Evolutionary conservation across 345 rosid genomes (phyloP).

Genomic region (Reutealis trisperma): DNA sequence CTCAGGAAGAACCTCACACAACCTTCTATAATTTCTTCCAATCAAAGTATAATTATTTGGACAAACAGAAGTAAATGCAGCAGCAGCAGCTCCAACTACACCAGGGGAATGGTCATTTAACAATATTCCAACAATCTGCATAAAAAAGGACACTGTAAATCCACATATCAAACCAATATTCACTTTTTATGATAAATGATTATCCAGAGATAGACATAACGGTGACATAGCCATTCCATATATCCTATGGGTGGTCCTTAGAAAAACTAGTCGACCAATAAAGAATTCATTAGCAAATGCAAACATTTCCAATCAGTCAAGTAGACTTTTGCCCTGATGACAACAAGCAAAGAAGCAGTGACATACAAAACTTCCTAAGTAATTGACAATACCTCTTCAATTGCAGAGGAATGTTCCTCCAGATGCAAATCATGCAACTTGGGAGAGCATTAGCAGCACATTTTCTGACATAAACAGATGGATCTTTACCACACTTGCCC

Average conservation of each 20-base stretch:
- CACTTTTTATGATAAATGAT: not conserved
- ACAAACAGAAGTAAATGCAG: constrained; percentile 85
- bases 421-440: constrained; percentile 81
- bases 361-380: not conserved
- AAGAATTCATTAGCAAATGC: not conserved
- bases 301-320: not conserved
- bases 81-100: constrained; percentile 96
- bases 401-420: constrained; percentile 66
- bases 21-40: constrained; percentile 63
- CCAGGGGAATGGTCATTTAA: constrained; percentile 83
- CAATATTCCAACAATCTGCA: constrained; percentile 84
- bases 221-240: not conserved
- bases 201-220: not conserved
- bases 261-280: not conserved
- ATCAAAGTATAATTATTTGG: constrained; percentile 76
- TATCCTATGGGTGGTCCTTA: not conserved
- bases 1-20: constrained; percentile 96
- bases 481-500: constrained; percentile 85
- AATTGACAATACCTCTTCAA: constrained; percentile 69
- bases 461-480: constrained; percentile 87
- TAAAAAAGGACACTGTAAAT: constrained; percentile 6
- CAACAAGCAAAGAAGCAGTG: not conserved
- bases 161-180: not conserved
- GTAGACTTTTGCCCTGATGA: not conserved
- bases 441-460: constrained; percentile 98